Evolutionary conservation across 202 grass and related monocot genomes (phyloP).

Genomic region (Panicum virgatum): DNA sequence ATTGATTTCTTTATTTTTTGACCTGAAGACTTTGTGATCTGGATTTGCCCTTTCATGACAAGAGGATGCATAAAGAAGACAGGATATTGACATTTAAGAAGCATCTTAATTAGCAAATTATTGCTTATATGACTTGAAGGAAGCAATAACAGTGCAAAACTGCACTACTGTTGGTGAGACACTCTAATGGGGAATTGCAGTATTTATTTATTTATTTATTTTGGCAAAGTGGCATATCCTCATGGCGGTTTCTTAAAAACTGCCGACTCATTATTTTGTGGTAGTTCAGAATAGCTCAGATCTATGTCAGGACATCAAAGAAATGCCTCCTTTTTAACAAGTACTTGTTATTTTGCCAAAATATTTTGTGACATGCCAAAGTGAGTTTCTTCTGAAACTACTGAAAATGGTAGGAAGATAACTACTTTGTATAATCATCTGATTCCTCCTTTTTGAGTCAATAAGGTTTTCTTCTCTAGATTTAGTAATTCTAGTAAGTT

Average conservation of each 20-base stretch:
- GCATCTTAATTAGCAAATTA: background rate
- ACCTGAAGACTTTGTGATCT: background rate
- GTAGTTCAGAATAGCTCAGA: background rate
- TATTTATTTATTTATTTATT: background rate
- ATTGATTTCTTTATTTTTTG: background rate
- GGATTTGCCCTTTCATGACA: background rate
- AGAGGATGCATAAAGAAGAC: background rate
- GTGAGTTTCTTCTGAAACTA: background rate
- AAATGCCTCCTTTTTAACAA: background rate
- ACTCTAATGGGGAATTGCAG: background rate
- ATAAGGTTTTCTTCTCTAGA: background rate
- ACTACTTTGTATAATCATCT: too few relatives aligned
- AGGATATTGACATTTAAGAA: background rate
- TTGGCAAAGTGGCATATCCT: background rate
- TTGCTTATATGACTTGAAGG: background rate
- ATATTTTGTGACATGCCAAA: too few relatives aligned
- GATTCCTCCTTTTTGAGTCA: too few relatives aligned
- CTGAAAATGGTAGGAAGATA: background rate
- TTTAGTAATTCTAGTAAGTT: background rate
- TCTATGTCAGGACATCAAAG: background rate
- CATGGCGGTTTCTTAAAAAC: background rate
- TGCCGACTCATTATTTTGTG: background rate
- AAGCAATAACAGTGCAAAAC: background rate
- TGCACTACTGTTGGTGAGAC: background rate
- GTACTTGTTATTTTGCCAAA: background rate